These are phyloP conservation scores for Solanum bukasovii DNA, from an alignment of 257 asterid genomes.

Conservation along the genomic window DNA sequence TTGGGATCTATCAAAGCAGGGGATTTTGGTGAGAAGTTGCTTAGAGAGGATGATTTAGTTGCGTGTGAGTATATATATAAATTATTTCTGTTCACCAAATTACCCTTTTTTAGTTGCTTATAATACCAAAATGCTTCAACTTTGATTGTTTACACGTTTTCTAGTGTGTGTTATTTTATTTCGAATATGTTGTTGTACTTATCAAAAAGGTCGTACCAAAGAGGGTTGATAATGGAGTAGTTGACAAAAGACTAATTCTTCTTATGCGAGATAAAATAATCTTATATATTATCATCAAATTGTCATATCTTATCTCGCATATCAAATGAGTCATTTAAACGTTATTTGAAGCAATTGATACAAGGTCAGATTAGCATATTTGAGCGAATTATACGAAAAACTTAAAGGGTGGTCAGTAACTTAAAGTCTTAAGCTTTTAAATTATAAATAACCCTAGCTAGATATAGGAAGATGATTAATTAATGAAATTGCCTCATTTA, in stretches of 20 bases:
- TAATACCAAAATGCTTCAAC: conserved; percentile 12
- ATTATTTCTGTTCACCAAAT: not conserved
- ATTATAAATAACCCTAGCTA: not conserved
- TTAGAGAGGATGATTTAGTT: not conserved
- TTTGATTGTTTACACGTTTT: conserved; percentile 9
- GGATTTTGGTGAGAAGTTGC: not conserved
- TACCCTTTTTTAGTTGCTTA: not conserved
- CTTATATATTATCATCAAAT: too few relatives aligned
- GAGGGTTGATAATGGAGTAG: not conserved
- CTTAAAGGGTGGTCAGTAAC: too few relatives aligned
- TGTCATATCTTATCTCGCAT: not conserved
- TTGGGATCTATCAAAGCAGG: not conserved
- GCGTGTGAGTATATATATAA: not conserved
- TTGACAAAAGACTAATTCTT: not conserved
- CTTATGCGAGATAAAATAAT: too few relatives aligned
- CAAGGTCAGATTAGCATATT: too few relatives aligned
- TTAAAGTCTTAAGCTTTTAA: not conserved
- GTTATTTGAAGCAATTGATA: too few relatives aligned
- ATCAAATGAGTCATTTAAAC: not conserved
- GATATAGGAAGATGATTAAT: not conserved
- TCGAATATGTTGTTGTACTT: not conserved
- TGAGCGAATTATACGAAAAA: too few relatives aligned
- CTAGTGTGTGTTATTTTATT: not conserved
- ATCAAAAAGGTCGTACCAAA: not conserved
- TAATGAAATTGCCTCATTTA: not conserved